phyloP scores from a whole-genome alignment of 768 basidiomycete species.

The Boletus reticulatus region DNA sequence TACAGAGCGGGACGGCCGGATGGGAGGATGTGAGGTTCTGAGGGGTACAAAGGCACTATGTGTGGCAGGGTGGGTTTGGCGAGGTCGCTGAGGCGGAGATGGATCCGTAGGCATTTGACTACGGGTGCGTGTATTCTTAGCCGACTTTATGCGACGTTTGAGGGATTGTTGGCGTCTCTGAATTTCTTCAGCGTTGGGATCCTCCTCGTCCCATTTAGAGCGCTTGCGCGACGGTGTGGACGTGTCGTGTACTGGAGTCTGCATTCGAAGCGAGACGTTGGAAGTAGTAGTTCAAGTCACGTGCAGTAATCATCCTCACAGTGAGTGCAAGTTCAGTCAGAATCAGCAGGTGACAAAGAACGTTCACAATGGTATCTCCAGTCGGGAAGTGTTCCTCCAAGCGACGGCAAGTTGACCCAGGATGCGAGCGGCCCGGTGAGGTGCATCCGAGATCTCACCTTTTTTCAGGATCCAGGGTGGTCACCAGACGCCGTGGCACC shows the following conservation, averaged over 20 bases:
- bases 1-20: conserved; percentile 87
- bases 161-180: conserved; percentile 37
- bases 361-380: too few relatives aligned
- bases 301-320: too few relatives aligned
- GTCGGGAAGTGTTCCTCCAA: too few relatives aligned
- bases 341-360: too few relatives aligned
- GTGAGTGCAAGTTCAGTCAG: too few relatives aligned
- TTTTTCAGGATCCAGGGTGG: neutral
- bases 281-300: too few relatives aligned
- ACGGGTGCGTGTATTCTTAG: conserved; percentile 18
- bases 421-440: neutral
- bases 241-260: conserved; percentile 23
- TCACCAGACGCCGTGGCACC: neutral
- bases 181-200: conserved; percentile 41
- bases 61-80: conserved; percentile 11
- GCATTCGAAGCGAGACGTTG: conserved; percentile 6
- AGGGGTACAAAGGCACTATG: conserved; percentile 76
- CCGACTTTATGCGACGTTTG: conserved; percentile 54
- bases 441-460: neutral
- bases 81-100: conserved; percentile 18
- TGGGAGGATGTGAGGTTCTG: conserved; percentile 71
- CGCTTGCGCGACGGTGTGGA: conserved; percentile 67
- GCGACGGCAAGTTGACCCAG: too few relatives aligned
- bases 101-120: conserved; percentile 13
- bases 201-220: conserved; percentile 69